Evolutionary conservation across 2,329 filamentous ascomycete genomes (phyloP), one percentile per base, ranked within the genome.

Genomic region (Huntiella savannae): DNA sequence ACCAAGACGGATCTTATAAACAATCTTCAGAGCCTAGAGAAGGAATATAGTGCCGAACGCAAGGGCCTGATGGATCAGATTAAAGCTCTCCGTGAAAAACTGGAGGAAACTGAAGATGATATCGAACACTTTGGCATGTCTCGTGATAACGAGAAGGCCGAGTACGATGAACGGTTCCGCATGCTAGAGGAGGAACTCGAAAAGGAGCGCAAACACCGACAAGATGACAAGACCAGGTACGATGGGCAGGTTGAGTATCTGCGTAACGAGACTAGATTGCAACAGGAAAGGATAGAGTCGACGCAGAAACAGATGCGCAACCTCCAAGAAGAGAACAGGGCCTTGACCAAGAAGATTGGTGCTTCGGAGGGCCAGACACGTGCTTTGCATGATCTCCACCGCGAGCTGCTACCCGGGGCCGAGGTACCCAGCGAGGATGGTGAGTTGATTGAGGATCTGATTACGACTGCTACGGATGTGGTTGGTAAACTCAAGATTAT

Each of bases 1-100:
- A 95, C 82, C 1, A 98, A 98, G 60, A 82, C 82, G 54, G 91
- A 96, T 59, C 73, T 98, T 7, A 77, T 98, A 62, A 80, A 84
- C 53, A 98, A 98, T 56, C 84, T 98, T 65, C 86, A 96, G 57
- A 80, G 87, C 10, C 74, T 92, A 53, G 85, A 95, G 60, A 77
- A 76, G 19, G 91, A 96, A 56, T 95, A 94, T 54, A 69, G 82
- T 33, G 77, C 79, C 43, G 88, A 96, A 60, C 76, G 91, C 35
- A 84, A 82, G 55, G 81, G 78, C 7, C 67, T 96, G 1, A 83
- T 94, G 54, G 69, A 75, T 12, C 87, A 96, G 58, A 77, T 91
- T 48, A 79, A 77, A 54, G 71, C 73, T 11, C 71, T 87, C 48
- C 87, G 81, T 56, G 69, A 78, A 46, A 81, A 79, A 45, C 67